Evolutionary conservation across 2,329 filamentous ascomycete genomes (phyloP), one percentile per base, ranked within the genome.

Genomic region (Tolypocladium amazonense): DNA sequence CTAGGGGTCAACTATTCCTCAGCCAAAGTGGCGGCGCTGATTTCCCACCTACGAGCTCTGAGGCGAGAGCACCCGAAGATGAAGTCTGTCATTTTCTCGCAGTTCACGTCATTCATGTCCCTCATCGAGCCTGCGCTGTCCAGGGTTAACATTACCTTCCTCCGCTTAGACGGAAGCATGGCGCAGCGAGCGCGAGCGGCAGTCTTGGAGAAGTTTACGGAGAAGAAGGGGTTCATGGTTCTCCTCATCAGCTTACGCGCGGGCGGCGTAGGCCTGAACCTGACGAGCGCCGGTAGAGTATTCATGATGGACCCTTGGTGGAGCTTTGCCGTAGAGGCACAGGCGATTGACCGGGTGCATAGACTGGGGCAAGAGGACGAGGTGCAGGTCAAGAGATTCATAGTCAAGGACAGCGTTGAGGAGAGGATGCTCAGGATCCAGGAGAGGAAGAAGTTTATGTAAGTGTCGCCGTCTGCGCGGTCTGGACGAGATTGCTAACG

Each of bases 251-350:
- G 88, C 66, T 78, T 99, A 59, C 83, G 91, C 25, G 94, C 95
- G 0, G 94, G 95, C 5, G 95, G 94, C 30, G 94, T 99, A 0
- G 94, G 94, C 0, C 79, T 99, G 52, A 99, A 99, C 70, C 75
- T 99, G 62, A 97, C 93, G 0, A 87, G 87, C 65, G 94, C 94
- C 7, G 90, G 88, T 64, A 81, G 90, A 58, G 95, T 99, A 6
- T 99, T 88, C 76, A 95, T 99, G 89, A 97, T 99, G 94, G 94
- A 99, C 73, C 94, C 94, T 0, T 99, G 94, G 94, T 99, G 94
- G 94, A 95, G 90, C 70, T 99, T 93, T 73, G 92, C 94, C 0
- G 88, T 97, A 15, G 94, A 99, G 75, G 91, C 92, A 6, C 94
- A 99, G 74, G 94, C 94, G 11, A 97, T 99, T 69, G 94, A 99